These are phyloP conservation scores for Oehlia diaphana DNA, from an alignment of 192 early-diverging fungal species.

Conservation along the genomic window DNA sequence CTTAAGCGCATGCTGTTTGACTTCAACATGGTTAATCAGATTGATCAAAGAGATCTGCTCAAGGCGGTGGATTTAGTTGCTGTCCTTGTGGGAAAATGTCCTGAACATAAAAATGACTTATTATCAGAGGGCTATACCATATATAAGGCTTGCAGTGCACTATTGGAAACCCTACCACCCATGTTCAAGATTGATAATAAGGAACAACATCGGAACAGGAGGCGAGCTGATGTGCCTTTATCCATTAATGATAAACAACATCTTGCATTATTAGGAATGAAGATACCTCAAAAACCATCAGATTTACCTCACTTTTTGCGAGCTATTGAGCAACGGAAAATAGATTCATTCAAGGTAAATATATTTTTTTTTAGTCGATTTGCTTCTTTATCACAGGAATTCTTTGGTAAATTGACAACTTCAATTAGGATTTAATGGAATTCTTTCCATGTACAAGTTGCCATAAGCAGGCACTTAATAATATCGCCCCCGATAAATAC, in stretches of 20 bases:
- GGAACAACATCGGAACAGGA: not conserved
- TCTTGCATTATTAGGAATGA: not conserved
- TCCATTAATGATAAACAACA: not conserved
- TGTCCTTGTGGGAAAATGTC: constrained; percentile 1
- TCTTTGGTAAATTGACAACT: not conserved
- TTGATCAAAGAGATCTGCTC: not conserved
- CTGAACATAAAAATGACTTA: not conserved
- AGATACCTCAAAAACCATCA: not conserved
- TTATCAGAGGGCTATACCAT: not conserved
- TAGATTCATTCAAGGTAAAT: not conserved
- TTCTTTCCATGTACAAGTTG: constrained; percentile 12
- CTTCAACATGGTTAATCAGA: not conserved
- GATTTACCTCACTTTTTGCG: not conserved
- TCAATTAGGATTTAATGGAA: constrained; percentile 13
- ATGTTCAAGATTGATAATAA: not conserved
- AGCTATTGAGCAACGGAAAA: not conserved
- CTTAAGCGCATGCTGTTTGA: not conserved
- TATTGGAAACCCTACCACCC: not conserved
- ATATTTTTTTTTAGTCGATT: not conserved
- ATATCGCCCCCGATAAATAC: constrained; percentile 5
- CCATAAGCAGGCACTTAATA: not conserved
- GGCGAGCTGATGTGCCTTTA: not conserved
- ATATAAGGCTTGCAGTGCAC: constrained; percentile 8
- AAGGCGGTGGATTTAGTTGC: not conserved
- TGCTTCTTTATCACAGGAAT: not conserved